Evolutionary conservation across 2,329 filamentous ascomycete species (phyloP).

Genomic region (Claviceps monticola): DNA sequence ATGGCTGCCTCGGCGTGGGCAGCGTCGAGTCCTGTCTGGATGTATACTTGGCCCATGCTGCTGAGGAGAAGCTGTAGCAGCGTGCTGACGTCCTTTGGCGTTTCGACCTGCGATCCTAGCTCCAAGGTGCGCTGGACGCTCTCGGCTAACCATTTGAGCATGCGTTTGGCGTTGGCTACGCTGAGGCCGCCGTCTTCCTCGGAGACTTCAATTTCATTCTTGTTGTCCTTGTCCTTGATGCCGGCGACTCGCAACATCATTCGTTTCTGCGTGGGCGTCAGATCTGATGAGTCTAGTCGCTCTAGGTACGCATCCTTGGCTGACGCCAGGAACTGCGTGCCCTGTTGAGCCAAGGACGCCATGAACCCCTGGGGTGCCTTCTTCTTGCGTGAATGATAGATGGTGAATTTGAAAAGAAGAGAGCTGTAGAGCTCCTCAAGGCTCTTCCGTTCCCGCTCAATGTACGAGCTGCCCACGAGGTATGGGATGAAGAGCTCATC

Average conservation of each 20-base stretch:
- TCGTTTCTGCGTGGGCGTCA: constrained; percentile 74
- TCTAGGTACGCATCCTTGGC: constrained; percentile 87
- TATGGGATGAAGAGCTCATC: constrained; percentile 67
- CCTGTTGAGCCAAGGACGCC: constrained; percentile 78
- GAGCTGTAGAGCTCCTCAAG: constrained; percentile 79
- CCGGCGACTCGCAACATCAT: constrained; percentile 87
- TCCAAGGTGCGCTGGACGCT: constrained; percentile 84
- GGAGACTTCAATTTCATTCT: constrained; percentile 77
- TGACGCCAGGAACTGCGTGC: constrained; percentile 74
- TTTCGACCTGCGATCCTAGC: constrained; percentile 75
- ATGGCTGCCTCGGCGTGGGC: constrained; percentile 58
- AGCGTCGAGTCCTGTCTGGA: constrained; percentile 54
- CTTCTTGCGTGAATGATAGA: constrained; percentile 81
- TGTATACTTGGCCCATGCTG: constrained; percentile 74
- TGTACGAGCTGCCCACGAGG: constrained; percentile 54
- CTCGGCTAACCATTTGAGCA: constrained; percentile 96
- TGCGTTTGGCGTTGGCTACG: constrained; percentile 81
- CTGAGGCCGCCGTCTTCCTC: constrained; percentile 80
- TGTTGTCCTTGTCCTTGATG: constrained; percentile 59
- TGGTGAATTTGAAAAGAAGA: constrained; percentile 86
- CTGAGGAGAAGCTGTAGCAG: constrained; percentile 71
- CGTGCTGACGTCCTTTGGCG: constrained; percentile 82
- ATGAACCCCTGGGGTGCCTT: constrained; percentile 88
- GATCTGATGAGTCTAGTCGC: constrained; percentile 73
- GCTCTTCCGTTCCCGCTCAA: constrained; percentile 53